Base-by-base conservation (phyloP, 2,329 filamentous ascomycete genomes). In the Ilyonectria robusta region DNA sequence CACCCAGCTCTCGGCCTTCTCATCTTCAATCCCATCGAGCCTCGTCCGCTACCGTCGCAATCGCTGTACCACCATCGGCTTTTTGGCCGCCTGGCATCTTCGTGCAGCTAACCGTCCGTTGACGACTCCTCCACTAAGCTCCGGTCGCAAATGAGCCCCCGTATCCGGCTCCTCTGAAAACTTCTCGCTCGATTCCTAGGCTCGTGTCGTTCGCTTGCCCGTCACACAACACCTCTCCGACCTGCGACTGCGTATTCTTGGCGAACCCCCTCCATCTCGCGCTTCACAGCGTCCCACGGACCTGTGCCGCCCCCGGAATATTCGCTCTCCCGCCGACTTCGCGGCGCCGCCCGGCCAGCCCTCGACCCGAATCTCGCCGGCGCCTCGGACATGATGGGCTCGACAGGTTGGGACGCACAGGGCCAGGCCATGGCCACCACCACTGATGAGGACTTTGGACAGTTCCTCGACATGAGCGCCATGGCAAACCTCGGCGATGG, bases 361-460 rank as follows among this genome's bases (percentile, higher is more conserved):
- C 59, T 63, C 56, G 40, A 33, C 62, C 62, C 57, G 67, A 68
- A 57, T 62, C 50, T 48, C 59, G 66, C 56, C 72, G 66, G 59
- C 70, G 66, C 56, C 50, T 65, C 54, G 65, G 71, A 68, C 78
- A 87, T 84, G 81, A 88, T 89, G 86, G 82, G 85, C 72, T 84
- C 86, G 58, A 79, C 82, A 63, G 78, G 79, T 68, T 91, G 89
- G 89, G 85, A 86, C 71, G 82, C 84, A 56, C 85, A 88, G 75
- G 87, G 89, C 72, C 86, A 89, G 74, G 81, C 83, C 65, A 82
- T 89, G 78, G 81, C 85, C 31, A 77, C 84, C 11, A 72, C 83
- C 6, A 77, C 83, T 57, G 88, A 91, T 54, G 89, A 91, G 77
- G 89, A 90, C 44, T 91, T 91, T 75, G 85, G 89, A 70, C 88